Conservation (phyloP, 371 early-diverging fungal species). For the Entomophthora muscae region DNA sequence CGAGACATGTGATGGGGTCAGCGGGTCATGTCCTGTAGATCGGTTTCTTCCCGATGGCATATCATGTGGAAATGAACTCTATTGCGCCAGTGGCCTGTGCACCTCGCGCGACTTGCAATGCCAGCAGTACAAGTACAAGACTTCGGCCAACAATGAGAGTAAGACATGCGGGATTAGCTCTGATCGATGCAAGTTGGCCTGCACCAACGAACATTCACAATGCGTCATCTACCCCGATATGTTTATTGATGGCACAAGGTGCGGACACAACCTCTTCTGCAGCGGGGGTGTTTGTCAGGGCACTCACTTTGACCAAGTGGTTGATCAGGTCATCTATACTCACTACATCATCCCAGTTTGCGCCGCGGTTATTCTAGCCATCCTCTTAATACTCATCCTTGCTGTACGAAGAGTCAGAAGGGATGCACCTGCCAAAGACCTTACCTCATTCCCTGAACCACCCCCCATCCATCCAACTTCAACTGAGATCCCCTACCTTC, state of each 20-base stretch:
- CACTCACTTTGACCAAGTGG: too few relatives aligned
- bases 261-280: slow-evolving; percentile 54
- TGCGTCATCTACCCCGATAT: slow-evolving; percentile 43
- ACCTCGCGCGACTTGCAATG: slow-evolving; percentile 77
- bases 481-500: too few relatives aligned
- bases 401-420: too few relatives aligned
- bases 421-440: too few relatives aligned
- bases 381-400: too few relatives aligned
- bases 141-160: slow-evolving; percentile 21
- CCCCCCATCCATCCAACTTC: too few relatives aligned
- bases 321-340: too few relatives aligned
- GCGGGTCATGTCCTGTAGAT: slow-evolving; percentile 60
- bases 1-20: slow-evolving; percentile 62
- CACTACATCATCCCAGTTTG: too few relatives aligned
- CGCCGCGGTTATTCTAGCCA: too few relatives aligned
- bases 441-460: too few relatives aligned
- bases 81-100: slow-evolving; percentile 79
- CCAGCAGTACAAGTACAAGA: too few relatives aligned
- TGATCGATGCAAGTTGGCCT: slow-evolving; percentile 40
- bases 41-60: slow-evolving; percentile 39
- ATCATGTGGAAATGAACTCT: slow-evolving; percentile 34
- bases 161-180: slow-evolving; percentile 32
- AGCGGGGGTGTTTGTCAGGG: slow-evolving; percentile 22
- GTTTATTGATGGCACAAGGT: slow-evolving; percentile 77
- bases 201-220: slow-evolving; percentile 30